phyloP scores from a whole-genome alignment of 23 red algal genomes.

The Pyropia yezoensis region DNA sequence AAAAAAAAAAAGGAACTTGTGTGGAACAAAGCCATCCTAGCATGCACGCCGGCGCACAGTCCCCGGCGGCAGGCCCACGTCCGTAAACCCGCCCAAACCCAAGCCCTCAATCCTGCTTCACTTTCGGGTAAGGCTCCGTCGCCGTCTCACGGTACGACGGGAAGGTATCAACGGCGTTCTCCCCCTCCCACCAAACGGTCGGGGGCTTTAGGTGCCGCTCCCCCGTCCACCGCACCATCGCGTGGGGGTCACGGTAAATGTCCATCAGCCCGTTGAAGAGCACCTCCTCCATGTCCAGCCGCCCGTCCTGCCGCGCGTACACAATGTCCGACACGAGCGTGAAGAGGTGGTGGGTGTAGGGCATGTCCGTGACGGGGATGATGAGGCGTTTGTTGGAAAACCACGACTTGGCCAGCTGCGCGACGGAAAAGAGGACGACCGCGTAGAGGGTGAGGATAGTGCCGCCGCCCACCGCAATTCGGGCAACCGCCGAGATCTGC shows the following conservation, averaged over 20 bases:
- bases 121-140: constrained; percentile 8
- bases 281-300: constrained; percentile 48
- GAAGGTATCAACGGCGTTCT: background rate
- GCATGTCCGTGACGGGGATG: constrained; percentile 25
- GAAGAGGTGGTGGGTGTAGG: constrained; percentile 34
- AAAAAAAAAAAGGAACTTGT: too few relatives aligned
- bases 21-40: too few relatives aligned
- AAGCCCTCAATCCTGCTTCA: too few relatives aligned
- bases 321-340: constrained; percentile 39
- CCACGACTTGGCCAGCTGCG: background rate
- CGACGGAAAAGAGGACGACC: constrained; percentile 13
- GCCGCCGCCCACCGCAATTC: constrained; percentile 16
- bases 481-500: constrained; percentile 16
- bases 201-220: constrained; percentile 26
- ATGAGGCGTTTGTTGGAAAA: constrained; percentile 13
- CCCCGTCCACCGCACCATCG: constrained; percentile 40
- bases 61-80: too few relatives aligned
- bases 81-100: too few relatives aligned
- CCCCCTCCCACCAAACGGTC: constrained; percentile 32
- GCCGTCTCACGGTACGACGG: constrained; percentile 19
- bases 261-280: constrained; percentile 41
- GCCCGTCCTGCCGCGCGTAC: constrained; percentile 42
- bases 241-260: constrained; percentile 31
- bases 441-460: constrained; percentile 30
- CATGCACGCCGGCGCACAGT: too few relatives aligned